These are phyloP conservation scores for Heterobasidion irregulare DNA, from an alignment of 1,284 basidiomycete genomes.

Conservation along the genomic window DNA sequence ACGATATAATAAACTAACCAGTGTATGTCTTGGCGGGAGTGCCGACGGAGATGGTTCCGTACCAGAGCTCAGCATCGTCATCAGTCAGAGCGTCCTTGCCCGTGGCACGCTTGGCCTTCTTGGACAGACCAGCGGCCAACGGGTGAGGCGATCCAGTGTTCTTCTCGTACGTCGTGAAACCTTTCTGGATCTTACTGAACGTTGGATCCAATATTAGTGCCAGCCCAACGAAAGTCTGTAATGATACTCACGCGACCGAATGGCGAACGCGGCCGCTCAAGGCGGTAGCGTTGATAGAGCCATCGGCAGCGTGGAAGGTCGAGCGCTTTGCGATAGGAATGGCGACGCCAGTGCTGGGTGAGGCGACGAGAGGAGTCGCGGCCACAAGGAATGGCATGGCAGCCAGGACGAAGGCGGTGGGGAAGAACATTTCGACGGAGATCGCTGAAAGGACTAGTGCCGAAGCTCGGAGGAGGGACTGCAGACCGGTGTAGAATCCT, in stretches of 20 bases:
- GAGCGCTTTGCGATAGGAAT: conserved; percentile 4
- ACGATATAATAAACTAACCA: conserved; percentile 2
- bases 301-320: conserved; percentile 1
- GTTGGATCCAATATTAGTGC: not conserved
- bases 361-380: conserved; percentile 8
- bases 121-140: not conserved
- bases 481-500: not conserved
- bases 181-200: conserved; percentile 6
- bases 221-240: no score
- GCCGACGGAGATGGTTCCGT: conserved; percentile 21
- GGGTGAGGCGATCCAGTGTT: conserved; percentile 13
- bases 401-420: conserved; percentile 10
- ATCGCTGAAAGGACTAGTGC: not conserved
- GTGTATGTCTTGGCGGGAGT: conserved; percentile 18
- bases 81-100: conserved; percentile 12
- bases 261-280: not conserved
- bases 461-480: not conserved
- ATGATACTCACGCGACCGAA: conserved; percentile 1
- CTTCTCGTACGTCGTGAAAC: conserved; percentile 7
- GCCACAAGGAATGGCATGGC: conserved; percentile 9
- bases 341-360: not conserved
- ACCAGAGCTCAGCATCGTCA: conserved; percentile 15
- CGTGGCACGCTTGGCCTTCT: conserved; percentile 5
- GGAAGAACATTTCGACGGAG: conserved; percentile 10
- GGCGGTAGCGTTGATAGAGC: not conserved